Base-by-base conservation (phyloP, 768 basidiomycete species). In the Termitomyces sp. region DNA sequence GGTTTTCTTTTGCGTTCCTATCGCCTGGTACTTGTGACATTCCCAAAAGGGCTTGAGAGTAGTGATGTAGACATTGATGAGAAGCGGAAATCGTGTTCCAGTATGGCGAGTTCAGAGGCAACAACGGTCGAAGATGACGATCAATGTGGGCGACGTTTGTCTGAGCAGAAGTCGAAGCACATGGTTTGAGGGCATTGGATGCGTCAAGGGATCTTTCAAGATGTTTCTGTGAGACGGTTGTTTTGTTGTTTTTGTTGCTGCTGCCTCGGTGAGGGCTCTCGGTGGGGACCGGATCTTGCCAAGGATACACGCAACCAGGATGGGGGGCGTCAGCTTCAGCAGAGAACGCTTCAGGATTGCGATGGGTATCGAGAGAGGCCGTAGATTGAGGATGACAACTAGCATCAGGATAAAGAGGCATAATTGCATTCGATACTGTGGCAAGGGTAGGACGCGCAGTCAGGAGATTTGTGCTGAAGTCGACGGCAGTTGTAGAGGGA, bases 1-100 rank as follows among this genome's bases (percentile, higher is more conserved):
- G 42, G 21, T 58, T 61, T 38, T 61, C 60, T 40, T 61, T 61
- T 3, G 17, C 17, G 34, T 41, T 48, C 35, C 42, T 27, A n/a
- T 58, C 40, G 35, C 12, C 21, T 43, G 16, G 19, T 38, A 14
- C 17, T 10, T 57, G 56, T 3, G 23, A 19, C 3, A 17, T 53
- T n/a, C 16, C 21, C 19, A n/a, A 19, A 27, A 12, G 27, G 8
- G 48, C 42, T 50, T 35, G 46, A 25, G 35, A 21, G 16, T 54
- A 51, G 19, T 49, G 14, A 34, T 14, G 10, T 23, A 27, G 23
- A 38, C 21, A 46, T 29, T 48, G 43, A 21, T 43, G 25, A 19
- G 32, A 27, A 14, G 54, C 25, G n/a, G 31, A 12, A 19, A 43
- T 5, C 8, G 32, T 43, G 16, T 51, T 51, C 31, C 23, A 38